Evolutionary conservation across 2,329 filamentous ascomycete species (phyloP).

Genomic region (Seiridium cupressi): DNA sequence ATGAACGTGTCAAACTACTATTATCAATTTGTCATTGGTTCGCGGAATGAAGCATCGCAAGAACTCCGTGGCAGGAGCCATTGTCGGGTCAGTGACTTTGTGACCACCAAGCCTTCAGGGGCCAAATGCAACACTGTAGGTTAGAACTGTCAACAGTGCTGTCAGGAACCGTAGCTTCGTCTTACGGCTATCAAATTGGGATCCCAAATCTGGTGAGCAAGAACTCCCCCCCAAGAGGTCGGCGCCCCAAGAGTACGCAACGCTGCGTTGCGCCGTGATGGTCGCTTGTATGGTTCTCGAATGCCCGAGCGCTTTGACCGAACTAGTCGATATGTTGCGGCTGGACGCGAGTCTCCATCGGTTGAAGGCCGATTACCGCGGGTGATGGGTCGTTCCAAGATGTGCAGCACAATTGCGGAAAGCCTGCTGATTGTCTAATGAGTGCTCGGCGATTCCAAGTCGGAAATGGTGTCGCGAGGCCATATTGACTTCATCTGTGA

Average conservation of each 20-base stretch:
- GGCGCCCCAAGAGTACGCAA: no score
- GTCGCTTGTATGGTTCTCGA: no score
- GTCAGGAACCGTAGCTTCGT: no score
- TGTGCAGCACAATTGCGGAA: background rate
- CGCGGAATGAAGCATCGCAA: background rate
- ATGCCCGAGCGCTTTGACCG: no score
- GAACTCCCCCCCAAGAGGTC: no score
- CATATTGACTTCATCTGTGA: background rate
- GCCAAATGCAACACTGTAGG: no score
- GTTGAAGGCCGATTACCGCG: background rate
- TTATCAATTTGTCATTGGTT: constrained; percentile 11
- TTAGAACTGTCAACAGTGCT: no score
- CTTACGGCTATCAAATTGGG: no score
- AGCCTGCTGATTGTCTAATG: background rate
- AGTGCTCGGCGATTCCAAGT: background rate
- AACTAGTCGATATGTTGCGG: background rate
- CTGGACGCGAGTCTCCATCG: background rate
- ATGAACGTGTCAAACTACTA: constrained; percentile 10
- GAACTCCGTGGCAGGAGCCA: background rate
- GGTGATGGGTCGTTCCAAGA: background rate
- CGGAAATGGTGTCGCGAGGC: background rate
- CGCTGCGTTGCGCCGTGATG: no score
- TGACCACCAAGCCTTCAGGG: background rate
- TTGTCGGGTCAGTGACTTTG: background rate
- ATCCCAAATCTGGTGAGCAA: no score